Percentiles rank a stretch among this genome's conserved stretches.
Evolutionary conservation across 495 filamentous ascomycete species (phyloP).

Genomic region (Friedmanniomyces endolithicus): DNA sequence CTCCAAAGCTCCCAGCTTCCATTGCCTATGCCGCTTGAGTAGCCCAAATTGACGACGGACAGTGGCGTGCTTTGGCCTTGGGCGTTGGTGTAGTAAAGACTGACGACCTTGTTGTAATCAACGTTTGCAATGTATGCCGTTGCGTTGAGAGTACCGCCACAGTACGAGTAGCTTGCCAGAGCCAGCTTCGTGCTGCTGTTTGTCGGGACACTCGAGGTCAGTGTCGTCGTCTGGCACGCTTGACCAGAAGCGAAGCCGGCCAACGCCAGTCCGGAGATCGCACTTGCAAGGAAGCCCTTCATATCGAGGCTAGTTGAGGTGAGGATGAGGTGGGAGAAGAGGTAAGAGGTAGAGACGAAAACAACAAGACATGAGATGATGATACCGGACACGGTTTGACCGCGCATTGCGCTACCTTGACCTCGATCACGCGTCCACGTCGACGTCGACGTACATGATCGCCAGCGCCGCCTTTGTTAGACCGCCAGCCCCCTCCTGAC

Average conservation of each 20-base stretch:
- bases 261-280: not conserved
- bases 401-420: not conserved
- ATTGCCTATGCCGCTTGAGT: slow-evolving; percentile 5
- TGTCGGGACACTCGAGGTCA: not conserved
- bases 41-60: slow-evolving; percentile 8
- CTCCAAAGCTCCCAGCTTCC: slow-evolving; percentile 18
- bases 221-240: slow-evolving; percentile 13
- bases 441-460: too few species aligned
- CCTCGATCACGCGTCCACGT: not conserved
- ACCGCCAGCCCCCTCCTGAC: too few species aligned
- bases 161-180: slow-evolving; percentile 12
- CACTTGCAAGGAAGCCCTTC: not conserved
- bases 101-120: slow-evolving; percentile 21
- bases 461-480: too few species aligned
- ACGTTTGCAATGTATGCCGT: slow-evolving; percentile 18
- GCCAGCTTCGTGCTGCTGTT: slow-evolving; percentile 8
- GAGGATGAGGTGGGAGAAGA: not conserved
- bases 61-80: slow-evolving; percentile 17
- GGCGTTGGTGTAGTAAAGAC: slow-evolving; percentile 20
- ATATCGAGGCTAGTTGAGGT: not conserved
- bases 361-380: too few species aligned
- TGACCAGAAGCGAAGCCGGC: slow-evolving; percentile 2
- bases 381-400: not conserved
- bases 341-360: not conserved
- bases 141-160: slow-evolving; percentile 11